Conservation (phyloP, 2,329 filamentous ascomycete species). For the Xylaria sp. region DNA sequence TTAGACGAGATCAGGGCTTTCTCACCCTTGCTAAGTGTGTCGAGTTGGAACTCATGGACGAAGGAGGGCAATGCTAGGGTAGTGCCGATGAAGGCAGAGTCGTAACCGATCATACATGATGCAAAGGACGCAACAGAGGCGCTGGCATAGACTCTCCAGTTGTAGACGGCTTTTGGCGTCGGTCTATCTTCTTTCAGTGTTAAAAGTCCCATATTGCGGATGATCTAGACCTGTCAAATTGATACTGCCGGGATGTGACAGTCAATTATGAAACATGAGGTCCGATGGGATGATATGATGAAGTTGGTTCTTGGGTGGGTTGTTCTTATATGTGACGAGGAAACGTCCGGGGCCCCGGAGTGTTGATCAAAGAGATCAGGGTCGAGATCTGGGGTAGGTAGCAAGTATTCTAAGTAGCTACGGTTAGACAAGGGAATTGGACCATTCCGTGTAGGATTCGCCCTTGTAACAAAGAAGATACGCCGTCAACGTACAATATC, state of each 20-base stretch:
- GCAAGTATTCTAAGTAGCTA: conserved; percentile 1
- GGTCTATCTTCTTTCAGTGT: conserved; percentile 65
- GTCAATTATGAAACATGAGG: conserved; percentile 9
- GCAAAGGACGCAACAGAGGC: conserved; percentile 65
- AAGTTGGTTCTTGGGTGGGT: background rate
- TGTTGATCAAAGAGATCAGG: conserved; percentile 12
- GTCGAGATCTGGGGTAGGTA: conserved; percentile 31
- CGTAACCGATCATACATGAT: conserved; percentile 68
- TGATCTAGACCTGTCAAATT: conserved; percentile 6
- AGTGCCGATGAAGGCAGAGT: conserved; percentile 82
- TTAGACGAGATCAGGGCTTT: conserved; percentile 74
- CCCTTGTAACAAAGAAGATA: background rate
- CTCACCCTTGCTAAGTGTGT: conserved; percentile 55
- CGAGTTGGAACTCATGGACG: conserved; percentile 72
- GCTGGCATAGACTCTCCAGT: conserved; percentile 67
- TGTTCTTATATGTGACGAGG: conserved; percentile 16
- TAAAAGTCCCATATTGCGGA: conserved; percentile 57
- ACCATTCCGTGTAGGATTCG: conserved; percentile 2
- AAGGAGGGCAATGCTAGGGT: conserved; percentile 78
- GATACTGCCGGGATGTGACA: background rate
- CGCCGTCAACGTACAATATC: background rate
- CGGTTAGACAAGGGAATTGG: background rate
- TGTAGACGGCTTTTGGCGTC: conserved; percentile 67
- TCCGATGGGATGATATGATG: background rate
- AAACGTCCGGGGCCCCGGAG: conserved; percentile 25